A percentile compares a stretch with the other conserved stretches of the same genome.
Evolutionary conservation across 176 grass and related monocot species (phyloP).

Genomic region (Eragrostis nindensis): DNA sequence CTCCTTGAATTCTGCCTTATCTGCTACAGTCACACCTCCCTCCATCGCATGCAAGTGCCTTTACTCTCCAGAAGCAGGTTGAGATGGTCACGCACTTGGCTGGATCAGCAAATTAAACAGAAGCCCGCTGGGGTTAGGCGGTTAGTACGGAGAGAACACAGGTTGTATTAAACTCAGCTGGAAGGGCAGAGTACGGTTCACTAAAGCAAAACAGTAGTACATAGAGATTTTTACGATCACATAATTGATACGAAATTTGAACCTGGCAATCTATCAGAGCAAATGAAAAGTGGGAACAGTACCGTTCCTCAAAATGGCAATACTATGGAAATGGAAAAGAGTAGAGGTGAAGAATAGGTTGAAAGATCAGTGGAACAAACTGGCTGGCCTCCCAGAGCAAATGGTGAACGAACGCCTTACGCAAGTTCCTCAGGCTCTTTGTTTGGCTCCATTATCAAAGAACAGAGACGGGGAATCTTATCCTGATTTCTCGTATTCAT

Average conservation of each 20-base stretch:
- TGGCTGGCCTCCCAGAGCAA: no score
- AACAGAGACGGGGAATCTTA: background rate
- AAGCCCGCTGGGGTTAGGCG: background rate
- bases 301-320: no score
- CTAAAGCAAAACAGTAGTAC: no score
- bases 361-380: no score
- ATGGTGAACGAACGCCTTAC: no score
- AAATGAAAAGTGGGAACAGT: no score
- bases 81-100: slow-evolving; percentile 2
- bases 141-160: background rate
- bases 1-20: slow-evolving; percentile 79
- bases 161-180: background rate
- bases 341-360: no score
- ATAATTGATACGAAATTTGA: background rate
- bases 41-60: slow-evolving; percentile 58
- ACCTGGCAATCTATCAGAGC: no score
- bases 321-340: no score
- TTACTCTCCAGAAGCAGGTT: background rate
- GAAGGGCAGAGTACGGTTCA: background rate
- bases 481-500: no score
- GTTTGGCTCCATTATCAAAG: no score
- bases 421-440: no score
- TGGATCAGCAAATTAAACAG: background rate
- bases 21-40: slow-evolving; percentile 56
- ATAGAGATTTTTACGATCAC: background rate